Percentiles rank a stretch among this genome's conserved stretches.
phyloP scores from a whole-genome alignment of 495 filamentous ascomycete species.

The Aspergillus ellipticus region DNA sequence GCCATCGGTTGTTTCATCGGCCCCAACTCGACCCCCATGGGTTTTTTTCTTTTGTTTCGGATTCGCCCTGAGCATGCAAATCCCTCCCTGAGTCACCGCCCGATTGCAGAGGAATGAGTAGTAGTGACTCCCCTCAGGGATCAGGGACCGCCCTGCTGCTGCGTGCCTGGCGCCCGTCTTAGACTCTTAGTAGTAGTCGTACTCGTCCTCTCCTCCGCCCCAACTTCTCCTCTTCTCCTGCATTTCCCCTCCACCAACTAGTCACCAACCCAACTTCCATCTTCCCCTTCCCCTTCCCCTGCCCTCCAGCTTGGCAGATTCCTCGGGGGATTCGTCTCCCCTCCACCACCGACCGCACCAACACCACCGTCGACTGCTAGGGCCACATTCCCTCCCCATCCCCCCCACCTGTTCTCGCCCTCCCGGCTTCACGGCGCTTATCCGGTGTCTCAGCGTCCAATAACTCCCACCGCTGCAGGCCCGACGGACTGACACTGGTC shows the following conservation, averaged over 20 bases:
- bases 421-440: conserved; percentile 17
- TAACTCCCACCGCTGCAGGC: conserved; percentile 5
- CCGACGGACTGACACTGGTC: conserved; percentile 5
- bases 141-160: no score
- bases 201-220: background rate
- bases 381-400: background rate
- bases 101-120: no score
- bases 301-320: background rate
- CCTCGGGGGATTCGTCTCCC: background rate
- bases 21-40: background rate
- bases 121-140: no score
- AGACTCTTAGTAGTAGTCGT: background rate
- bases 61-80: background rate
- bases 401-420: conserved; percentile 15
- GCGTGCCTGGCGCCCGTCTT: background rate
- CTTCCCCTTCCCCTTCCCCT: background rate
- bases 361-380: background rate
- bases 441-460: conserved; percentile 16
- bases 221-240: conserved; percentile 1
- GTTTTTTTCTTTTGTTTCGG: background rate
- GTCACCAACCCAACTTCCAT: background rate
- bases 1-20: background rate
- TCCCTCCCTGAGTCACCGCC: background rate
- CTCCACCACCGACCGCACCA: background rate
- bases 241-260: background rate